Evolutionary conservation across 2,329 filamentous ascomycete species (phyloP), one percentile per base, ranked within the genome.

Genomic region (Westerdykella aurantiaca): DNA sequence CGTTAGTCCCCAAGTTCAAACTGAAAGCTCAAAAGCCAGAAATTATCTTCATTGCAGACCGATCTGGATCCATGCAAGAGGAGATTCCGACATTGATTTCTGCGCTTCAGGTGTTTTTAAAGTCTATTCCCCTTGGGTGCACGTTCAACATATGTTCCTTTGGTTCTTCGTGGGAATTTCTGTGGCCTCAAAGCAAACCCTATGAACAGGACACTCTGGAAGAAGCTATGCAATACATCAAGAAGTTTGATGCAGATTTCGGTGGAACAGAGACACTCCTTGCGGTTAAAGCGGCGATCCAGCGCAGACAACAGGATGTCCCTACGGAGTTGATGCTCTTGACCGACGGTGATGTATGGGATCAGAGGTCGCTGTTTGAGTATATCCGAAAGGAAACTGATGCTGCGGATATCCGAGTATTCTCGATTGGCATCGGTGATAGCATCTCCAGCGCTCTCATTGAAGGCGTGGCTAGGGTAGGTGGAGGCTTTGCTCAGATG

Each of bases 101-200:
- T 0, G 80, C 80, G 0, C 67, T 85, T 21, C 71, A 75, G 4
- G 67, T 83, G 31, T 84, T 85, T 49, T 67, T 85, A 41, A 82
- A 82, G 55, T 83, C 79, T 0, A 68, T 85, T 2, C 80, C 80
- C 0, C 49, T 79, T 0, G 79, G 80, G 5, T 70, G 76, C 46
- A 77, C 76, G 56, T 85, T 85, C 70, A 85, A 86, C 55, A 80
- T 85, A 42, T 81, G 77, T 58, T 82, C 80, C 11, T 85, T 85
- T 42, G 82, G 82, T 7, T 68, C 60, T 1, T 31, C 7, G 0
- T 64, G 70, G 51, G 49, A 59, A 6, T 71, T 74, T 44, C 57
- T 78, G 1, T 78, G 73, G 71, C 41, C 59, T 2, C 64, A 58
- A 34, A 76, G 73, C 45, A 58, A 67, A 44, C 51, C 67, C 10